Evolutionary conservation across 2,329 filamentous ascomycete species (phyloP), one percentile per base, ranked within the genome.

Genomic region (Geosmithia putterillii): DNA sequence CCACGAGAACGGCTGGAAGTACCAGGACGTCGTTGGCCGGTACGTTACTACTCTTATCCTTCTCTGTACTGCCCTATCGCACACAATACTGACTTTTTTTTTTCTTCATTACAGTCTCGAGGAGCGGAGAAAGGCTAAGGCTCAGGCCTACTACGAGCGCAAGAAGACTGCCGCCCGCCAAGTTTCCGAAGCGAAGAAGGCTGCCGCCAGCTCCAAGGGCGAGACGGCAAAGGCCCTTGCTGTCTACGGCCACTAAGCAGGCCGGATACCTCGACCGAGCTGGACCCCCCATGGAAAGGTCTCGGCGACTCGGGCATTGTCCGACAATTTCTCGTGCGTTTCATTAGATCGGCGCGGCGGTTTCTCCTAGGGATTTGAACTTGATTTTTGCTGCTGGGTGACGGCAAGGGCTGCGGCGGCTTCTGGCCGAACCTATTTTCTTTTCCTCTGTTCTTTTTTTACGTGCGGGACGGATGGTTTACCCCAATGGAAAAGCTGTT

Each of bases 1-100:
- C 71, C 89, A 95, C 73, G 92, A 98, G 78, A 92, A 96, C 64
- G 92, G 92, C 75, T 98, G 92, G 92, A 98, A 98, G 78, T 96
- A 98, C 84, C 86, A 95, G 80, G 90, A 95, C 67, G 89, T 98
- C 65, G 92, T 98, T 74, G 84, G 83, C 63, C 88, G 86, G 89
- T 96, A 75, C 63, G 88, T 84, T 49, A 28, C 43, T 12, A 35
- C 35, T 20, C 17, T 41, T n/a, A 37, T 15, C 9, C 10, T 18
- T n/a, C 19, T 12, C 41, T 25, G 5, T 10, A 17, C 28, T 32
- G 25, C 19, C 21, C 14, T 28, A 21, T 40, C 25, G 17, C 18
- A 15, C 14, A 19, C 10, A 12, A 21, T 48, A 10, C 38, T 25
- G 22, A 23, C 45, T 57, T 48, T 48, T 40, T 18, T 40, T 42